Evolutionary conservation across 2,329 filamentous ascomycete genomes (phyloP), one percentile per base, ranked within the genome.

Genomic region (Paradendryphiella salina): DNA sequence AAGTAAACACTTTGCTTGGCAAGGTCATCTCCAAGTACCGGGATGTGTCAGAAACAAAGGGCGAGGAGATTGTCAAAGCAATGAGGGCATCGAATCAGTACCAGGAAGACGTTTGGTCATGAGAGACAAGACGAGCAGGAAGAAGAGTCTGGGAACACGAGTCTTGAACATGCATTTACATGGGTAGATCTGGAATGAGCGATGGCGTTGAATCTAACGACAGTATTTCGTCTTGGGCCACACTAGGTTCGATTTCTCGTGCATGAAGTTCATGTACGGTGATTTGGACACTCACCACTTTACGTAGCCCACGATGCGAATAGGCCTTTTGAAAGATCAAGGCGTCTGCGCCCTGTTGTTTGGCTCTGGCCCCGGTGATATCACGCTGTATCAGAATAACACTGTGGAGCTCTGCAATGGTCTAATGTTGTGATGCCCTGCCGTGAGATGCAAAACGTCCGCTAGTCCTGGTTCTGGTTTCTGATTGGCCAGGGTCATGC

Each of bases 1-100:
- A 96, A 73, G 91, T 96, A 67, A 96, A 95, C 73, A 80, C 86
- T 18, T 85, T 90, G n/a, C 80, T 99, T 35, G 87, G 82, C 20
- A 86, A 95, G 71, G 95, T 97, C 68, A 86, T 99, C 63, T 81
- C 91, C 20, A 85, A 92, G 71, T 83, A 96, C 73, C 84, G 94
- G 46, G 88, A 88, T 42, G 82, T 97, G 51, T 81, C 90, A 1
- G 87, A 93, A 66, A 80, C 87, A 58, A 96, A 96, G 82, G 94
- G 85, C 11, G 94, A 99, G 76, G 93, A 97, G 70, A 86, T 96
- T 67, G 91, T 99, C 54, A 99, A 97, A 84, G 87, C 87, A 65
- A 96, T 99, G 93, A 87, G 94, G 69, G 87, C 89, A 61, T 86
- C 88, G 60, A 96, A 96, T 75, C 90, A 94, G 75, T 99, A 99